These are phyloP conservation scores for Ananas comosus DNA, from an alignment of 176 grass and related monocot species.

Conservation along the genomic window DNA sequence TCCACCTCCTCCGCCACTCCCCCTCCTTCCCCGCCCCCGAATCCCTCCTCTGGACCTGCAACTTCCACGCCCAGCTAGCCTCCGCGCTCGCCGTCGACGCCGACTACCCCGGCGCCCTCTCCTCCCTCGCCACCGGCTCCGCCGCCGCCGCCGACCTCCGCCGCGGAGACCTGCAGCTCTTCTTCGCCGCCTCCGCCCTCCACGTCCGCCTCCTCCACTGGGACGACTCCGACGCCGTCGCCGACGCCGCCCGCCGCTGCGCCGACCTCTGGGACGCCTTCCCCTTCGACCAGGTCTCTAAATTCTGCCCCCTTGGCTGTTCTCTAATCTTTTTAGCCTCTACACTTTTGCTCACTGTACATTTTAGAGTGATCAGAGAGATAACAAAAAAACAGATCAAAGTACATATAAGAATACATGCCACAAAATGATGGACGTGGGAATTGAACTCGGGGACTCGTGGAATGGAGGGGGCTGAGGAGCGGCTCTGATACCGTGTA, in stretches of 20 bases:
- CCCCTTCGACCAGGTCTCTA: slow-evolving; percentile 42
- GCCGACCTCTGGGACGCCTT: slow-evolving; percentile 55
- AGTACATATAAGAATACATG: too few species aligned
- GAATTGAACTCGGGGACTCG: too few species aligned
- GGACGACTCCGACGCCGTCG: slow-evolving; percentile 52
- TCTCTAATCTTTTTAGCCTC: too few species aligned
- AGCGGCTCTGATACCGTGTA: too few species aligned
- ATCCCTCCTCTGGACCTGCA: slow-evolving; percentile 61
- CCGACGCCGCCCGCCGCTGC: slow-evolving; percentile 30
- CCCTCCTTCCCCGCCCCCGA: slow-evolving; percentile 20
- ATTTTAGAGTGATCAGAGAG: too few species aligned
- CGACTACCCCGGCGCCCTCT: slow-evolving; percentile 52
- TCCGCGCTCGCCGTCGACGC: slow-evolving; percentile 61
- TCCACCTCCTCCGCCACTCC: slow-evolving; percentile 42
- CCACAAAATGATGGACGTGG: too few species aligned
- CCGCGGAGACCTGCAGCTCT: slow-evolving; percentile 74
- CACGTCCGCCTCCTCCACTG: slow-evolving; percentile 80
- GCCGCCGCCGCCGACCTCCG: slow-evolving; percentile 50
- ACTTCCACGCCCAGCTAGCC: slow-evolving; percentile 87
- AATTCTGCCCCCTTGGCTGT: background rate
- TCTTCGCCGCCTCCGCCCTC: slow-evolving; percentile 69
- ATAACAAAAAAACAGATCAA: too few species aligned
- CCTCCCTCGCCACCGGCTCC: slow-evolving; percentile 34
- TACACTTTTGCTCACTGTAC: too few species aligned
- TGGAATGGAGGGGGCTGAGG: too few species aligned